Evolutionary conservation across 2,329 filamentous ascomycete species (phyloP).

Genomic region (Alternaria infectoria): DNA sequence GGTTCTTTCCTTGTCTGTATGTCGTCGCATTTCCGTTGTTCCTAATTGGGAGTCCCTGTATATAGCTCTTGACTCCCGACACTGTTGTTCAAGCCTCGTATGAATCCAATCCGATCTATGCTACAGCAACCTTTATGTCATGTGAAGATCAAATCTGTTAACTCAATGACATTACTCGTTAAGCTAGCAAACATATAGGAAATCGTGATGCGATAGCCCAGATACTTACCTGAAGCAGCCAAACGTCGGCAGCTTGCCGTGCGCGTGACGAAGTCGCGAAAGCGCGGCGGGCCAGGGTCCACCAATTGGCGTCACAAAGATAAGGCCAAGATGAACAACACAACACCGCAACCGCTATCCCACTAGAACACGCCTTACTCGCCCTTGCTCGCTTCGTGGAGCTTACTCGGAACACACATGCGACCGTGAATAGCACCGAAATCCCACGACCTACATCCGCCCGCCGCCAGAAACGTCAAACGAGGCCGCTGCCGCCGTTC

Average conservation of each 20-base stretch:
- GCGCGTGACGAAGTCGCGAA: constrained; percentile 22
- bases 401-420: constrained; percentile 5
- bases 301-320: constrained; percentile 25
- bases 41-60: constrained; percentile 7
- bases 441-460: neutral
- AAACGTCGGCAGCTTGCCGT: constrained; percentile 2
- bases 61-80: constrained; percentile 3
- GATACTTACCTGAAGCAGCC: constrained; percentile 1
- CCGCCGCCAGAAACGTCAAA: neutral
- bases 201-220: neutral
- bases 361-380: neutral
- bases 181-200: neutral
- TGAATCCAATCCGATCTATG: neutral
- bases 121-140: neutral
- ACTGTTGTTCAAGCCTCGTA: neutral
- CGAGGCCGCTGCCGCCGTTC: neutral
- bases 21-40: neutral
- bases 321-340: constrained; percentile 31
- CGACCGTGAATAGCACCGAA: constrained; percentile 4
- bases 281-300: constrained; percentile 22
- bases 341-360: constrained; percentile 11
- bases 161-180: neutral
- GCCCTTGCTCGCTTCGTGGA: neutral
- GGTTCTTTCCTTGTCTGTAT: neutral
- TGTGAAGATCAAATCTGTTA: neutral